Base-by-base conservation (phyloP, 1,284 basidiomycete species). In the Ustilago nuda region DNA sequence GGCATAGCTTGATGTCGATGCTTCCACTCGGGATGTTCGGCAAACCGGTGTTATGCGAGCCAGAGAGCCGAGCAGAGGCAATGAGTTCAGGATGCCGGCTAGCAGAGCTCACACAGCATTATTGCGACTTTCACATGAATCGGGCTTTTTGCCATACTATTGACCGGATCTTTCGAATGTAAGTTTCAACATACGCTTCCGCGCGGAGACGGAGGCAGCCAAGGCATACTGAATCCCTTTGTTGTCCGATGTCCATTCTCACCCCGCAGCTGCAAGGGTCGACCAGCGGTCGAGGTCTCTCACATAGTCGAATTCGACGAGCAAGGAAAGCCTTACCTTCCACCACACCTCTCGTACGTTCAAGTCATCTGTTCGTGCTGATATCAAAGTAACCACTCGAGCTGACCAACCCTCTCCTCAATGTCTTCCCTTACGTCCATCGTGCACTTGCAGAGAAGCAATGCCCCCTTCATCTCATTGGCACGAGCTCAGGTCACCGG, bases 161-260 rank as follows among this genome's bases (percentile, higher is more conserved):
- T 56, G 80, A 81, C 57, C 78, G 80, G 4, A 70, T 81, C 53
- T 81, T 81, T 30, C 75, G 78, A 51, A 67, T 75, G 70, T 74
- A 63, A 61, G 71, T 27, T 27, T 27, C 33, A 32, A 6, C 15
- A 17, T 41, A 1, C 15, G 39, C 4, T 12, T 45, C 43, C n/a
- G 19, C 19, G 15, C n/a, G 43, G n/a, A 45, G 43, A 45, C n/a
- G 43, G 43, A n/a, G n/a, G n/a, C n/a, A 45, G 43, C n/a, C 3
- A 9, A 19, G 43, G 8, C 11, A 19, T 19, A 19, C 43, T 45
- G 43, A 45, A 19, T 19, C 43, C 19, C 13, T n/a, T 45, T 15
- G n/a, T 45, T 27, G 23, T 27, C 23, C 23, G 23, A 27, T 27
- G 3, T 27, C 23, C 43, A 19, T 19, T 15, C n/a, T 45, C 43